phyloP scores from a whole-genome alignment of 1,139 yeast genomes.

The Spathaspora sp. region DNA sequence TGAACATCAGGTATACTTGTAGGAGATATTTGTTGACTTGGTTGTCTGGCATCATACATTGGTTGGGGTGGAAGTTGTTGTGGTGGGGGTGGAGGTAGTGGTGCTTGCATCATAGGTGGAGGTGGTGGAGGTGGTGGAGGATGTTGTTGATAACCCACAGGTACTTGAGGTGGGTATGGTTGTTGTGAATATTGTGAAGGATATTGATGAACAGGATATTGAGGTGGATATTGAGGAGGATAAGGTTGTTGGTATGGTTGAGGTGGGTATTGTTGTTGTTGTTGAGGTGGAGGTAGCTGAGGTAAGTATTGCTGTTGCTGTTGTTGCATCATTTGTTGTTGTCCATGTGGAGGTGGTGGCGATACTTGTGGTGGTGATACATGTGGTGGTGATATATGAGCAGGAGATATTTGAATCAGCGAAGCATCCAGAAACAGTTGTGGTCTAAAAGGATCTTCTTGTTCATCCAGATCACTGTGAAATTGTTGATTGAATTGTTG shows the following conservation, averaged over 20 bases:
- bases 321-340: constrained; percentile 1
- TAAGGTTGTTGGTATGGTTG: constrained; percentile 7
- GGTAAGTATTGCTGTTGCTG: background rate
- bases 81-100: constrained; percentile 5
- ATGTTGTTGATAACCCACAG: background rate
- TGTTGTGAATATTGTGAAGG: constrained; percentile 5
- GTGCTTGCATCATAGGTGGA: constrained; percentile 3
- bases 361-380: constrained; percentile 1
- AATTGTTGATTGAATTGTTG: constrained; percentile 4
- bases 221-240: constrained; percentile 1
- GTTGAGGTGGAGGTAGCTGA: constrained; percentile 1
- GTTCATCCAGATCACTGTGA: background rate
- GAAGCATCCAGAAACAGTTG: background rate
- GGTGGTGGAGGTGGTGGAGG: constrained; percentile 4
- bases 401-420: background rate
- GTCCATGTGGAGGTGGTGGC: background rate
- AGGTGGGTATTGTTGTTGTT: constrained; percentile 5
- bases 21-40: constrained; percentile 1
- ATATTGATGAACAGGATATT: constrained; percentile 5
- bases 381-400: background rate
- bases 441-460: background rate
- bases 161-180: background rate
- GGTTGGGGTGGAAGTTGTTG: constrained; percentile 4
- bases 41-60: background rate
- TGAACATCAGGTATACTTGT: background rate